Evolutionary conservation across 2,329 filamentous ascomycete species (phyloP).

Genomic region (Pseudogymnoascus sp.): DNA sequence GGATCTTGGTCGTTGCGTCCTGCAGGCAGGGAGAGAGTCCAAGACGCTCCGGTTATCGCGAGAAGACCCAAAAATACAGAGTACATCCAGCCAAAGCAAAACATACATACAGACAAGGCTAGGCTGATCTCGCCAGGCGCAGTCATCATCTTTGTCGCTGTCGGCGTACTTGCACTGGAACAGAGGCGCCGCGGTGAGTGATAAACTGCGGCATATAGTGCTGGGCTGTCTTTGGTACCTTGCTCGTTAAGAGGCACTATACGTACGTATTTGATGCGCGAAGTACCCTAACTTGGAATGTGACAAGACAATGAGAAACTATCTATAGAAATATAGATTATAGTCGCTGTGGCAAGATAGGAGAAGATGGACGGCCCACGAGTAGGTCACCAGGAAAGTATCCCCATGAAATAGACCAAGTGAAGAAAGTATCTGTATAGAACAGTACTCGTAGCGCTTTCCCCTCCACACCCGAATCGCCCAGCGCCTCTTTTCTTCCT

Average conservation of each 20-base stretch:
- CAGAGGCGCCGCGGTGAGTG: neutral
- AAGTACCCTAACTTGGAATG: neutral
- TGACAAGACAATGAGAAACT: conserved; percentile 1
- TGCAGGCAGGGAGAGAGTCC: neutral
- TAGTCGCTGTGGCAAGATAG: neutral
- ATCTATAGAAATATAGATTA: neutral
- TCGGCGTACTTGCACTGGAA: neutral
- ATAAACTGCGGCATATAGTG: conserved; percentile 3
- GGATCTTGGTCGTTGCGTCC: neutral
- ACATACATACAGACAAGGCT: neutral
- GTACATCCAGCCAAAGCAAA: neutral
- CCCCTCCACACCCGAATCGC: neutral
- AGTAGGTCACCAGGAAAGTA: neutral
- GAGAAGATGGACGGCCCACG: neutral
- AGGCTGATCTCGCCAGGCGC: conserved; percentile 5
- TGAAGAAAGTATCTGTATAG: neutral
- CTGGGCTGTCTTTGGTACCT: conserved; percentile 3
- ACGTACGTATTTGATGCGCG: neutral
- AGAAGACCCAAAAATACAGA: neutral
- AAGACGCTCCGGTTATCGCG: neutral
- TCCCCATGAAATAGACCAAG: neutral
- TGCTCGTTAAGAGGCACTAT: neutral
- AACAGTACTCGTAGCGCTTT: neutral
- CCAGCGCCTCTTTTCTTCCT: conserved; percentile 3
- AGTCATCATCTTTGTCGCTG: neutral